Evolutionary conservation across 1,284 basidiomycete genomes (phyloP), one percentile per base, ranked within the genome.

Genomic region (Amylostereum chailletii): DNA sequence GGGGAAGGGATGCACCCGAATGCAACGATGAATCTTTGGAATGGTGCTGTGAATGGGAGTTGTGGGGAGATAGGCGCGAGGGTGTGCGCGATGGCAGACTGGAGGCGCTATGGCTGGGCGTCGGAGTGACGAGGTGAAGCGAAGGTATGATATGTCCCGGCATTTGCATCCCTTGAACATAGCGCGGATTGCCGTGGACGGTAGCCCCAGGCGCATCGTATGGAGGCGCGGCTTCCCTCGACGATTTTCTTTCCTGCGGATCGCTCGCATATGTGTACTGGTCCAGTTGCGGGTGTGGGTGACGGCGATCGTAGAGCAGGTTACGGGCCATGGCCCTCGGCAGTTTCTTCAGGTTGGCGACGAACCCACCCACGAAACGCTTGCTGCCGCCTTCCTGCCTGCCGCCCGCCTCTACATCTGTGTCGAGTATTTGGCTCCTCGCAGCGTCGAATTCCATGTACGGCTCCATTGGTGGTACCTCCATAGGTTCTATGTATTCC

Each of bases 341-440:
- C 4, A 66, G 48, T 42, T 52, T 60, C 51, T 52, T 59, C 46
- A 66, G 51, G 6, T 56, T 50, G 1, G 56, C 48, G 3, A 66
- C 54, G 49, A 67, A 67, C 1, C 65, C 65, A n/a, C 65, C 65
- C 1, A 67, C 64, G 45, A 65, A 65, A 11, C 49, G 50, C 42
- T 46, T 57, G 46, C 50, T 53, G 7, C 30, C 27, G 4, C n/a
- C 10, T 6, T 29, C 42, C 27, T 27, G n/a, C 6, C 30, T 30
- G n/a, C 32, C 29, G 29, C 30, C 42, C n/a, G 10, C 29, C 42
- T 43, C 27, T 31, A 30, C 42, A 43, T 30, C 30, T 6, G 27
- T 30, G 6, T 11, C 27, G n/a, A 43, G n/a, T 30, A 40, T 11
- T 40, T 40, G n/a, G 5, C 29, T 19, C 19, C 19, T 19, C 19